Percentiles rank a stretch among this genome's conserved stretches.
Conservation (phyloP, 768 basidiomycete species). For the Kwoniella sp. region DNA sequence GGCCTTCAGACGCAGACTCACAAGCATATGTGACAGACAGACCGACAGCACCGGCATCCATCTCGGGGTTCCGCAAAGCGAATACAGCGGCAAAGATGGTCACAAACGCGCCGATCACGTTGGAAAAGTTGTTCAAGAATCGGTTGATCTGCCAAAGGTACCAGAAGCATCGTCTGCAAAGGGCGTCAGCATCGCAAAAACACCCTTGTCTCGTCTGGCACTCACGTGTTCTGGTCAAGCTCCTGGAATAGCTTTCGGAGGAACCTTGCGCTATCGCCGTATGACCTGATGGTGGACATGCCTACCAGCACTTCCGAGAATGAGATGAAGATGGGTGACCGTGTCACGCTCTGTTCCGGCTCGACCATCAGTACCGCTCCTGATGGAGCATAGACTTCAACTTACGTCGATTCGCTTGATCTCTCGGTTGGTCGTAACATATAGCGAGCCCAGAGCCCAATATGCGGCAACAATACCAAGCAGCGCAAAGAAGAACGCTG, state of each 20-base stretch:
- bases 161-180: constrained; percentile 50
- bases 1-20: constrained; percentile 17
- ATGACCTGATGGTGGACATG: constrained; percentile 52
- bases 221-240: constrained; percentile 51
- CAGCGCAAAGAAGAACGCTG: constrained; percentile 47
- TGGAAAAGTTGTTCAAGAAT: constrained; percentile 46
- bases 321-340: constrained; percentile 51
- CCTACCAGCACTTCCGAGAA: constrained; percentile 51
- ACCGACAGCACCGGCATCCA: constrained; percentile 49
- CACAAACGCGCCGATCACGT: constrained; percentile 50
- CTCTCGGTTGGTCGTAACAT: constrained; percentile 51
- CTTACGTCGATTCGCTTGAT: constrained; percentile 52
- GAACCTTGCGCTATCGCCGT: constrained; percentile 52
- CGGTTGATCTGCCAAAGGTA: constrained; percentile 51
- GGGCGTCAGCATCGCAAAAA: neutral
- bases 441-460: constrained; percentile 47
- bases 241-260: constrained; percentile 46
- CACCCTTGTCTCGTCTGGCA: neutral
- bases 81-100: constrained; percentile 49
- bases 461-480: constrained; percentile 47
- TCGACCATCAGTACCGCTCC: neutral
- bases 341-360: constrained; percentile 39
- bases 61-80: constrained; percentile 40
- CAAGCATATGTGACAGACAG: constrained; percentile 40
- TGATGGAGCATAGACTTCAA: neutral